Base-by-base conservation (phyloP, 2,329 filamentous ascomycete genomes). In the Paraphoma chrysanthemicola region DNA sequence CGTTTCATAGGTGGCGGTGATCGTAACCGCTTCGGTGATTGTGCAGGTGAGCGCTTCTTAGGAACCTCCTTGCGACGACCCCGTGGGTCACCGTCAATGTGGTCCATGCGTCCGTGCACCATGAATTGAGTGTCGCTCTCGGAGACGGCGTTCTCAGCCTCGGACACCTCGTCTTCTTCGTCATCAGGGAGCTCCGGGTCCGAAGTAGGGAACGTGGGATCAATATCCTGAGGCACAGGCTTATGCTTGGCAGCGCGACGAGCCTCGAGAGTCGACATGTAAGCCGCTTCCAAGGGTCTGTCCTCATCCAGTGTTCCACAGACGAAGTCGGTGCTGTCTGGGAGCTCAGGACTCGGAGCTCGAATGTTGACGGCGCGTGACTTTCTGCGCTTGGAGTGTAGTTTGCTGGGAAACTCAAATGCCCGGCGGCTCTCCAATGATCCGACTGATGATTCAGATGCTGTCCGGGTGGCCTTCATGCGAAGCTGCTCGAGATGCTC, bases 321-420 rank as follows among this genome's bases (percentile, higher is more conserved):
- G n/a, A 99, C 95, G 65, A 99, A 99, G 76, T 99, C 95, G 12
- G 95, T 98, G 77, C 93, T 97, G 76, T 99, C 95, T 1, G 95
- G 95, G 10, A 99, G 83, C 72, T 97, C 92, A 2, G 92, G 91
- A 1, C 90, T 91, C 16, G 73, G 70, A 39, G 87, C 84, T 18
- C 88, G 88, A 64, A 89, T 87, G 60, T 84, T 86, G 45, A 78
- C 70, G 41, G 80, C 81, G 43, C 74, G 81, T 83, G 82, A 80
- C 76, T 77, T 67, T 75, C 82, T 73, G 28, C 69, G 70, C 62
- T 70, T 84, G 23, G 70, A 69, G 41, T 57, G 38, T 17, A 65
- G 56, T 44, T 66, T 70, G 46, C 66, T 63, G 31, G 60, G 64
- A 33, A 70, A 70, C 44, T 67, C 68, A 51, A 74, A 66, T 3